Conservation (phyloP, 768 basidiomycete species). For the Holtermanniella nyarrowii region DNA sequence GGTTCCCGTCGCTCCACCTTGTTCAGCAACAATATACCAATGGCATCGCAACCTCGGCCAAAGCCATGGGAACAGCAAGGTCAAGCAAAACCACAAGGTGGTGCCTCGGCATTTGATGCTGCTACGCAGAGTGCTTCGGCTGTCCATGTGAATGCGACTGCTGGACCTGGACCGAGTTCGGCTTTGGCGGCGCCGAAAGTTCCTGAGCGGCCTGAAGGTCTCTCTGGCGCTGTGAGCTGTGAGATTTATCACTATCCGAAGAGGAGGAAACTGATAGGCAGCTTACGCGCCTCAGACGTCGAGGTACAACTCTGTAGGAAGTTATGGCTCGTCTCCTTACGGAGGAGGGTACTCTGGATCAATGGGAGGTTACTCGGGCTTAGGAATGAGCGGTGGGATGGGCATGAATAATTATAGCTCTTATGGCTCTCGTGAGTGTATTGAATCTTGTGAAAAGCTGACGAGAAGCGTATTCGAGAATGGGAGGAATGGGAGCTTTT, state of each 20-base stretch:
- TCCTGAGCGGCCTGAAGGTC: neutral
- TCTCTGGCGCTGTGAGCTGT: neutral
- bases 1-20: neutral
- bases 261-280: too few species aligned
- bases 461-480: slow-evolving; percentile 8
- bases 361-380: too few species aligned
- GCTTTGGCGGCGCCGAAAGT: neutral
- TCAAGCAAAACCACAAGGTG: neutral
- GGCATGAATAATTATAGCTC: slow-evolving; percentile 25
- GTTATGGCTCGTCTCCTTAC: neutral
- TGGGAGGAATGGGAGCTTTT: slow-evolving; percentile 19
- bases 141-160: neutral
- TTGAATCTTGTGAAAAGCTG: neutral
- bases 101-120: neutral
- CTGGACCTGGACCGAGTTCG: neutral
- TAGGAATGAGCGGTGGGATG: slow-evolving; percentile 6
- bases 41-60: neutral
- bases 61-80: neutral
- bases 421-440: slow-evolving; percentile 12
- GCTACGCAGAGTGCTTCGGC: neutral
- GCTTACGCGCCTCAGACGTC: neutral
- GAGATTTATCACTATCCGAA: too few species aligned
- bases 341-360: too few species aligned
- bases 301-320: neutral
- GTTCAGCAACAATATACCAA: neutral